A percentile compares a stretch with the other conserved stretches of the same genome.
phyloP scores from a whole-genome alignment of 805 yeast species.

The Dipodascus albidus region DNA sequence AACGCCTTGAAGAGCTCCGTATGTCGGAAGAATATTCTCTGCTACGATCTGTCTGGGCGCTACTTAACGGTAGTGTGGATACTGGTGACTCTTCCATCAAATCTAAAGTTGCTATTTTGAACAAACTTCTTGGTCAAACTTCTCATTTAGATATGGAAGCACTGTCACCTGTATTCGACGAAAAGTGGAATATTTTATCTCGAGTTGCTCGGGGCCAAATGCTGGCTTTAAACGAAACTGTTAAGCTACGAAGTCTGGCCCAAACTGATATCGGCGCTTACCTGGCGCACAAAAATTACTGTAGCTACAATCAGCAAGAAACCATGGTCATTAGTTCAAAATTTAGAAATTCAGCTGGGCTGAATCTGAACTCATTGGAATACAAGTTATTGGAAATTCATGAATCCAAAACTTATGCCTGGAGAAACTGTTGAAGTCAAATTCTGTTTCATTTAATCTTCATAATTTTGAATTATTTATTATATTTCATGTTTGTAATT shows the following conservation, averaged over 20 bases:
- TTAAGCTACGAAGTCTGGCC: not conserved
- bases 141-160: not conserved
- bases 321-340: not conserved
- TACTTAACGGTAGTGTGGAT: not conserved
- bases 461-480: not conserved
- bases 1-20: slow-evolving; percentile 22
- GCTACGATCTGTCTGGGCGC: slow-evolving; percentile 12
- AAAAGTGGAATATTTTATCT: not conserved
- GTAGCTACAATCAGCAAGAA: not conserved
- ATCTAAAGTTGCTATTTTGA: not conserved
- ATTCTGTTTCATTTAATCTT: not conserved
- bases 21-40: slow-evolving; percentile 23
- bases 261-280: not conserved
- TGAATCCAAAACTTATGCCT: not conserved
- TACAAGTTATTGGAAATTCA: not conserved
- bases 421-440: not conserved
- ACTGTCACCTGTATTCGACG: not conserved
- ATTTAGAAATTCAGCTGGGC: slow-evolving; percentile 1
- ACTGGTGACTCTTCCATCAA: not conserved
- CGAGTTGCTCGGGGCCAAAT: not conserved
- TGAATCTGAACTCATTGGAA: not conserved
- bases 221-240: not conserved
- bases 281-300: not conserved
- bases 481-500: not conserved
- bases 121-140: not conserved